Conservation (phyloP, 495 filamentous ascomycete genomes). For the Trichocladium uniseriatum region DNA sequence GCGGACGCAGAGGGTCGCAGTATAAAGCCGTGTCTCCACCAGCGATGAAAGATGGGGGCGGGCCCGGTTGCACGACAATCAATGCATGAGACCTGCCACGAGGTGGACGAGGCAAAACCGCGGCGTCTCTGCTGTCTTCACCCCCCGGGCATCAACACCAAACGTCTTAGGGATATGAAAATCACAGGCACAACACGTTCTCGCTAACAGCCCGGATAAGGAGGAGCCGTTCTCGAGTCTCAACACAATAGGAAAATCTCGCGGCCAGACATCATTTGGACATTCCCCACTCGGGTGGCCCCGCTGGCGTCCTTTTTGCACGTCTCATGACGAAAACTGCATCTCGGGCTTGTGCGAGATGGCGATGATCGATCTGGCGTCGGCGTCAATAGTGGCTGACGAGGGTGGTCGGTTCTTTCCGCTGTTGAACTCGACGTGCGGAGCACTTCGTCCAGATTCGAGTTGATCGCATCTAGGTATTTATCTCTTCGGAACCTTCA, state of each 20-base stretch:
- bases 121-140: not conserved
- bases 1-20: too few relatives aligned
- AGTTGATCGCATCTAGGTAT: too few relatives aligned
- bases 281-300: constrained; percentile 4
- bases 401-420: too few relatives aligned
- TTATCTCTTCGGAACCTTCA: too few relatives aligned
- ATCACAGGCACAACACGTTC: too few relatives aligned
- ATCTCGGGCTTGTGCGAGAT: not conserved
- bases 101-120: not conserved
- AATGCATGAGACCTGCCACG: not conserved
- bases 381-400: not conserved
- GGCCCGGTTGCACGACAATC: too few relatives aligned
- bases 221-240: too few relatives aligned
- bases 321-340: constrained; percentile 4
- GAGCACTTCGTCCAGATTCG: too few relatives aligned
- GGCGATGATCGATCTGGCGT: not conserved
- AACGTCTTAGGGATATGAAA: not conserved
- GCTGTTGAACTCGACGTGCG: too few relatives aligned
- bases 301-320: constrained; percentile 6
- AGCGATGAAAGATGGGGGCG: not conserved
- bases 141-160: too few relatives aligned
- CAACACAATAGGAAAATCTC: constrained; percentile 5
- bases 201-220: not conserved
- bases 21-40: not conserved
- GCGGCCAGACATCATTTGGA: constrained; percentile 7